Evolutionary conservation across 2,329 filamentous ascomycete genomes (phyloP), one percentile per base, ranked within the genome.

Genomic region (Fusarium sp.): DNA sequence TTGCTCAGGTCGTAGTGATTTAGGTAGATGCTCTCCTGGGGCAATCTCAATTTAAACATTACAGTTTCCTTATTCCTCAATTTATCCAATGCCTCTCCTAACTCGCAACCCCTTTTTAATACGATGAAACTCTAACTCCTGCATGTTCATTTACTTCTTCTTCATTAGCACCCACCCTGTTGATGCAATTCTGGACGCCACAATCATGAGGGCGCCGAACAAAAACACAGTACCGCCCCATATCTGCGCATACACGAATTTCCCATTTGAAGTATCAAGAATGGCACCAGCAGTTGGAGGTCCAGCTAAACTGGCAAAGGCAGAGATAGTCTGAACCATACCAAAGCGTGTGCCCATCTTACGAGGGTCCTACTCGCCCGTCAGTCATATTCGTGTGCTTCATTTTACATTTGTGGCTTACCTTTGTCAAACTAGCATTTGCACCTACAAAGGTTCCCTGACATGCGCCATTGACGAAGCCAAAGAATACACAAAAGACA

Each of bases 151-250:
- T 44, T 52, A 52, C 9, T 48, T 73, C 63, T 80, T 44, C 80
- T 75, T 71, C 79, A 82, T 30, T 71, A 78, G 66, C 50, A 72
- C 78, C 69, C 74, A 76, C 6, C 81, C 81, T 3, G 78, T 78
- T n/a, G 73, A 73, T 32, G 75, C 75, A 45, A 73, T 69, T 49
- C 79, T 77, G 53, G 78, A 76, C 6, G 75, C 75, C n/a, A 63
- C 59, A 22, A 82, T 62, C 37, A 75, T 70, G 17, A 75, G 27
- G 7, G 78, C 74, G 15, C 76, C 79, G 30, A 74, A 56, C 30
- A 80, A 63, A 56, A 82, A 78, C 11, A 83, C 79, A 9, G 72
- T 71, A 3, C 82, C 82, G 2, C 78, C 82, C 83, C 82, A 85
- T 37, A 84, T 66, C 73, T 85, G 82, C 3, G 83, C 82, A 69